Conservation (phyloP, 2,329 filamentous ascomycete genomes). For the Didymella sp. region DNA sequence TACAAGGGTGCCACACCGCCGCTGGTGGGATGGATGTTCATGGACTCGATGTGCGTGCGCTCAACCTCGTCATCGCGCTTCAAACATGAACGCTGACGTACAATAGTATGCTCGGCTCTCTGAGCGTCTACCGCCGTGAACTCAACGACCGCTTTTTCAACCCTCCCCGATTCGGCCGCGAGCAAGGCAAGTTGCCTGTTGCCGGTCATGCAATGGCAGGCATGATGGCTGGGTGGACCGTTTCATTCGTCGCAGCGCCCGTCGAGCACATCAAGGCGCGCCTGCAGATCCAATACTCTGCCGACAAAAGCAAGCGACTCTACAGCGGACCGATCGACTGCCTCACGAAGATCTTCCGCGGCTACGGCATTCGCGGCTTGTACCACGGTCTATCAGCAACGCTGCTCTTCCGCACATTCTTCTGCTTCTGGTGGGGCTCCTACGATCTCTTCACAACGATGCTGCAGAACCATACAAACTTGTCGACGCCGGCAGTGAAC, state of each 20-base stretch:
- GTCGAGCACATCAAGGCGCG: slow-evolving; percentile 70
- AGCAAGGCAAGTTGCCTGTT: slow-evolving; percentile 66
- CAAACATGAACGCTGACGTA: slow-evolving; percentile 18
- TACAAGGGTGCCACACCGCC: slow-evolving; percentile 96
- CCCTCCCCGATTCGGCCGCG: slow-evolving; percentile 52
- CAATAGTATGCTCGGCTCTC: slow-evolving; percentile 79
- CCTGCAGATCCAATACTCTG: slow-evolving; percentile 86
- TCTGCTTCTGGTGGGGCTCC: slow-evolving; percentile 98
- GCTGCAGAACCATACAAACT: slow-evolving; percentile 69
- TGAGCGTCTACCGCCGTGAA: slow-evolving; percentile 87
- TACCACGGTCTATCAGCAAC: slow-evolving; percentile 89
- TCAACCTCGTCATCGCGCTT: background rate
- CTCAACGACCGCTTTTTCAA: slow-evolving; percentile 82
- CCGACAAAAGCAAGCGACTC: slow-evolving; percentile 74
- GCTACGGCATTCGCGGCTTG: slow-evolving; percentile 78
- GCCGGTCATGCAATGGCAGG: slow-evolving; percentile 89
- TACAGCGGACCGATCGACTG: slow-evolving; percentile 92
- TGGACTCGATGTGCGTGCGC: slow-evolving; percentile 74
- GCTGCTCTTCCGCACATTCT: slow-evolving; percentile 86
- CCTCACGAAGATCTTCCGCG: slow-evolving; percentile 62
- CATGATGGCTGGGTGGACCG: slow-evolving; percentile 84
- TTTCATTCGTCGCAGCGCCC: slow-evolving; percentile 76
- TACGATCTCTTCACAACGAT: slow-evolving; percentile 83
- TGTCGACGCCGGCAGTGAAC: slow-evolving; percentile 83
- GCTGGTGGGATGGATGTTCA: slow-evolving; percentile 96